These are phyloP conservation scores for Suillus plorans DNA, from an alignment of 768 basidiomycete species.

Conservation along the genomic window DNA sequence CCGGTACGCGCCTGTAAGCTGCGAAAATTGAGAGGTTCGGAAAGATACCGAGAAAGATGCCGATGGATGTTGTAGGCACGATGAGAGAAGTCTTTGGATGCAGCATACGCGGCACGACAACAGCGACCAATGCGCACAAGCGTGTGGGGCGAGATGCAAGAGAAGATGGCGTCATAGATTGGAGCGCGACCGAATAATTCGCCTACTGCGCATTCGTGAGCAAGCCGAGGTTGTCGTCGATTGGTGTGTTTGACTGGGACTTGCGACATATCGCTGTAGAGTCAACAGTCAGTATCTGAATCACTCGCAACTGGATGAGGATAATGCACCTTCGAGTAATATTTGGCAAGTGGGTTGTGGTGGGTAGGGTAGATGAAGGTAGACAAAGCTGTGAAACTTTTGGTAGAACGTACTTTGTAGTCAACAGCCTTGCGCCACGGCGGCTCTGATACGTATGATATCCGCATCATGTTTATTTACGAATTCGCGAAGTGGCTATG, in stretches of 20 bases:
- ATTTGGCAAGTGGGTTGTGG: not conserved
- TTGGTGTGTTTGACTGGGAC: not conserved
- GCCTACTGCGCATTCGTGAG: not conserved
- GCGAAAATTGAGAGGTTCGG: conserved; percentile 34
- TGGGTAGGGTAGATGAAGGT: not conserved
- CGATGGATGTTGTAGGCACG: conserved; percentile 30
- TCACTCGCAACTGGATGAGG: not conserved
- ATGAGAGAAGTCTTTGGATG: conserved; percentile 13
- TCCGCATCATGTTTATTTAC: not conserved
- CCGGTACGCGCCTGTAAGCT: conserved; percentile 37
- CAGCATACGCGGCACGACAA: conserved; percentile 15
- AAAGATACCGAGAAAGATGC: conserved; percentile 33
- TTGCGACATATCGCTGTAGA: not conserved
- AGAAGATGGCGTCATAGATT: conserved; percentile 12
- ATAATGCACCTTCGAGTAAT: not conserved
- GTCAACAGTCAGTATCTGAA: not conserved
- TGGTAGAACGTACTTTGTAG: not conserved
- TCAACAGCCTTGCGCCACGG: not conserved
- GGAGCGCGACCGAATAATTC: conserved; percentile 10
- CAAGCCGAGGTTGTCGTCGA: not conserved
- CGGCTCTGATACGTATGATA: not conserved
- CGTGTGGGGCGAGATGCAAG: conserved; percentile 17
- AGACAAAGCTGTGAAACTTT: not conserved
- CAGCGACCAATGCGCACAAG: conserved; percentile 18
- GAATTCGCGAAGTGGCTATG: not conserved